Conservation (phyloP, 768 basidiomycete genomes). For the Collybia nuda region DNA sequence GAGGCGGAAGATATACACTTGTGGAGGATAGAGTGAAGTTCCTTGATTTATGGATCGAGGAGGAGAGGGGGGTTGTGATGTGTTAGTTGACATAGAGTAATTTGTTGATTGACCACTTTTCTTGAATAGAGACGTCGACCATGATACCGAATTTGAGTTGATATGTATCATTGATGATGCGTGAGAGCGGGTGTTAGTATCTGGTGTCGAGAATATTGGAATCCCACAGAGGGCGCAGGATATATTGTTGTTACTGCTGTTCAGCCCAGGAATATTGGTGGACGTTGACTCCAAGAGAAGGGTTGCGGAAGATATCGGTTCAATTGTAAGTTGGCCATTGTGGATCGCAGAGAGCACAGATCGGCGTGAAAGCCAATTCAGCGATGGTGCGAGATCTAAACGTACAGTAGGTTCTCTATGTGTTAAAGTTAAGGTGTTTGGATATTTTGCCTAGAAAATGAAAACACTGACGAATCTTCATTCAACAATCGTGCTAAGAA, state of each 20-base stretch:
- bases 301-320: constrained; percentile 69
- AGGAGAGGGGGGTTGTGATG: constrained; percentile 30
- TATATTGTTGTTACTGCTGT: constrained; percentile 47
- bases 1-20: constrained; percentile 73
- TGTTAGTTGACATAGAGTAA: constrained; percentile 24
- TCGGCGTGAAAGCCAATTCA: constrained; percentile 92
- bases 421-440: constrained; percentile 11
- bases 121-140: constrained; percentile 63
- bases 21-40: constrained; percentile 33
- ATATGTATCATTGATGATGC: constrained; percentile 30
- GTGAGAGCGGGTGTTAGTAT: constrained; percentile 26
- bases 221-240: constrained; percentile 81
- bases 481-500: constrained; percentile 72
- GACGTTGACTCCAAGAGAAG: constrained; percentile 56
- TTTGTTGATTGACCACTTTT: constrained; percentile 35
- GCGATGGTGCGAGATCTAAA: constrained; percentile 88
- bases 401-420: constrained; percentile 87
- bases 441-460: constrained; percentile 8
- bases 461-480: constrained; percentile 80
- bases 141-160: constrained; percentile 36
- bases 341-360: constrained; percentile 85
- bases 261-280: constrained; percentile 45
- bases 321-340: constrained; percentile 82
- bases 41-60: constrained; percentile 21
- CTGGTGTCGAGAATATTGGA: constrained; percentile 43